Evolutionary conservation across 2,329 filamentous ascomycete genomes (phyloP).

Genomic region (Trichoderma semiorbis): DNA sequence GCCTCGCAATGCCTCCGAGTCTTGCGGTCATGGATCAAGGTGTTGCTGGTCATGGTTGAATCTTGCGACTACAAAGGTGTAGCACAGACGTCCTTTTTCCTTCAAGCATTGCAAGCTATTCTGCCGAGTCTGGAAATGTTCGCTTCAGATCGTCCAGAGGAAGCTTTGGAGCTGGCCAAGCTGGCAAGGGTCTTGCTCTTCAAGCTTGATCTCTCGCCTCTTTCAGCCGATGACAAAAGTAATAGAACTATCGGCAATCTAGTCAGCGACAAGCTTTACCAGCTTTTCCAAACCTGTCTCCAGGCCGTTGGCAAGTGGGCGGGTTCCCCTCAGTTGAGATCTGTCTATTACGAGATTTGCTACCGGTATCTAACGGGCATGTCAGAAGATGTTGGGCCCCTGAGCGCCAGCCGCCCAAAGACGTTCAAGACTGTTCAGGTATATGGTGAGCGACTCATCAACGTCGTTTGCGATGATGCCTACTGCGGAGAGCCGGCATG

Average conservation of each 20-base stretch:
- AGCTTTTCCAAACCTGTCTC: slow-evolving; percentile 85
- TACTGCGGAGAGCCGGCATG: slow-evolving; percentile 78
- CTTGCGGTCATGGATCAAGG: slow-evolving; percentile 77
- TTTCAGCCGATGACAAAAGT: slow-evolving; percentile 39
- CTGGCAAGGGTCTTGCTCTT: slow-evolving; percentile 71
- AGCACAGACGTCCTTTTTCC: slow-evolving; percentile 70
- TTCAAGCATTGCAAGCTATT: slow-evolving; percentile 83
- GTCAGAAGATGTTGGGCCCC: slow-evolving; percentile 47
- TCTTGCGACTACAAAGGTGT: slow-evolving; percentile 74
- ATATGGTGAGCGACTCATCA: slow-evolving; percentile 74
- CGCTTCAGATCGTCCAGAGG: slow-evolving; percentile 63
- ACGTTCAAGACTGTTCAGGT: slow-evolving; percentile 68
- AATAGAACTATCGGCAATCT: slow-evolving; percentile 60
- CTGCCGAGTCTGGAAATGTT: slow-evolving; percentile 82
- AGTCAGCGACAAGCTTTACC: slow-evolving; percentile 83
- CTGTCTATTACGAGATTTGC: slow-evolving; percentile 88
- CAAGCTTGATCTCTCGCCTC: slow-evolving; percentile 58
- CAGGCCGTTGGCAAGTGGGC: slow-evolving; percentile 73
- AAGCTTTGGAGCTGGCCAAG: slow-evolving; percentile 72
- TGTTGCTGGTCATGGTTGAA: slow-evolving; percentile 79
- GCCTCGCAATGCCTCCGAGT: slow-evolving; percentile 59
- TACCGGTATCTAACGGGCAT: slow-evolving; percentile 79
- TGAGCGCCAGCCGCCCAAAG: slow-evolving; percentile 49
- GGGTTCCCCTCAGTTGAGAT: slow-evolving; percentile 67
- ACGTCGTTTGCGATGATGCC: slow-evolving; percentile 88